phyloP scores from a whole-genome alignment of 805 yeast genomes.

The Priceomyces fermenticarens region DNA sequence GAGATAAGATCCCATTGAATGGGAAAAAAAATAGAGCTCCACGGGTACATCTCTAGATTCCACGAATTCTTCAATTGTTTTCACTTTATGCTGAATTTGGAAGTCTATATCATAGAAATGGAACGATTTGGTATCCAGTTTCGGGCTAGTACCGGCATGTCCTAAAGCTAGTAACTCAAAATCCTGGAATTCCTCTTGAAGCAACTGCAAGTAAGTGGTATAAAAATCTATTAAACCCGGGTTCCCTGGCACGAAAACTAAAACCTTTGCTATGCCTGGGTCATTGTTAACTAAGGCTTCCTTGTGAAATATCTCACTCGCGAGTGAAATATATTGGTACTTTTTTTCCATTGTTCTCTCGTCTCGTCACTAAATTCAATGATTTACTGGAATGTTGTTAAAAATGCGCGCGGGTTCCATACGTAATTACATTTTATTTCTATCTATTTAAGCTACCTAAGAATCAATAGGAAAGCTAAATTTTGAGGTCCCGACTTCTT shows the following conservation, averaged over 20 bases:
- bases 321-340: constrained; percentile 5
- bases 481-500: not conserved
- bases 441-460: not conserved
- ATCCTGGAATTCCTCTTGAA: constrained; percentile 41
- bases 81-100: constrained; percentile 58
- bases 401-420: not conserved
- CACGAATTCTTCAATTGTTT: constrained; percentile 40
- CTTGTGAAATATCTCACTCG: constrained; percentile 27
- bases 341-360: not conserved
- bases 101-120: constrained; percentile 42
- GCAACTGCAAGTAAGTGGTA: constrained; percentile 45
- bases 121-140: constrained; percentile 3
- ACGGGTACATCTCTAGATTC: constrained; percentile 13
- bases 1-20: constrained; percentile 70
- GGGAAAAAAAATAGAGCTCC: constrained; percentile 54
- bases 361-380: not conserved
- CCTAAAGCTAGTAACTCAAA: constrained; percentile 59
- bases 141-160: constrained; percentile 53
- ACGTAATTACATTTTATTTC: no score
- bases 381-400: not conserved
- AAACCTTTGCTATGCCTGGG: constrained; percentile 26
- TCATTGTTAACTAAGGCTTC: constrained; percentile 8
- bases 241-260: constrained; percentile 71
- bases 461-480: constrained; percentile 1
- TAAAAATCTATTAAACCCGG: constrained; percentile 73